Percentiles rank a stretch among this genome's conserved stretches.
Evolutionary conservation across 192 early-diverging fungal species (phyloP).

Genomic region (Coemansia sp.): DNA sequence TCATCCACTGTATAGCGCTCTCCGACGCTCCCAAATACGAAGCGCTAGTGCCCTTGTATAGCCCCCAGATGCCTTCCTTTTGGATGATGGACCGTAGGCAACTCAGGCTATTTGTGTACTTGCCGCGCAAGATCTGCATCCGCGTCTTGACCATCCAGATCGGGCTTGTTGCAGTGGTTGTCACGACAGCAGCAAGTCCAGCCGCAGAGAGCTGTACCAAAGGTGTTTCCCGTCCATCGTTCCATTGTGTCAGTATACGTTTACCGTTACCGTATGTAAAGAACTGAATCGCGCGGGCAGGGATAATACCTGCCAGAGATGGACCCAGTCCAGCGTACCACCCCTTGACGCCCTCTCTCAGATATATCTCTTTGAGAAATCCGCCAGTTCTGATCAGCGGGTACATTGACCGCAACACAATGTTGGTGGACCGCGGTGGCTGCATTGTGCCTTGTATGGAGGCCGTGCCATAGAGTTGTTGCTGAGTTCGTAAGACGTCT

Average conservation of each 20-base stretch:
- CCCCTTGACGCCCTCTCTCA: constrained; percentile 77
- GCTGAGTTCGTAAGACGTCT: constrained; percentile 92
- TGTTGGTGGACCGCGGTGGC: neutral
- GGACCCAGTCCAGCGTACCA: constrained; percentile 96
- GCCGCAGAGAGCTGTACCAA: constrained; percentile 82
- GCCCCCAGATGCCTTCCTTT: constrained; percentile 79
- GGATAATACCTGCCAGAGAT: constrained; percentile 90
- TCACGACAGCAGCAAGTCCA: constrained; percentile 69
- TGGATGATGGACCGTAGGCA: constrained; percentile 68
- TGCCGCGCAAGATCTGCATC: constrained; percentile 79
- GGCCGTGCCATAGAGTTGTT: constrained; percentile 66
- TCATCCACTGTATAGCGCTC: constrained; percentile 92
- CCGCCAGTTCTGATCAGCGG: constrained; percentile 33
- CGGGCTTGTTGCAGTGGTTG: constrained; percentile 86
- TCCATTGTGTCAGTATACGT: constrained; percentile 70
- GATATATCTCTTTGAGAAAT: constrained; percentile 61
- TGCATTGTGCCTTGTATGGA: neutral
- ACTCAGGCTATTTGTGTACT: constrained; percentile 79
- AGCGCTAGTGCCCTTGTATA: constrained; percentile 91
- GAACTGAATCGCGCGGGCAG: constrained; percentile 95
- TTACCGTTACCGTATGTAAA: constrained; percentile 91
- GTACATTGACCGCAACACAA: constrained; percentile 16
- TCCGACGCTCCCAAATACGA: constrained; percentile 88
- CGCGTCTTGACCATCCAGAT: constrained; percentile 98
- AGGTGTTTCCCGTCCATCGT: constrained; percentile 75